Conservation (phyloP, 2,329 filamentous ascomycete genomes). For the Madurella fahalii region DNA sequence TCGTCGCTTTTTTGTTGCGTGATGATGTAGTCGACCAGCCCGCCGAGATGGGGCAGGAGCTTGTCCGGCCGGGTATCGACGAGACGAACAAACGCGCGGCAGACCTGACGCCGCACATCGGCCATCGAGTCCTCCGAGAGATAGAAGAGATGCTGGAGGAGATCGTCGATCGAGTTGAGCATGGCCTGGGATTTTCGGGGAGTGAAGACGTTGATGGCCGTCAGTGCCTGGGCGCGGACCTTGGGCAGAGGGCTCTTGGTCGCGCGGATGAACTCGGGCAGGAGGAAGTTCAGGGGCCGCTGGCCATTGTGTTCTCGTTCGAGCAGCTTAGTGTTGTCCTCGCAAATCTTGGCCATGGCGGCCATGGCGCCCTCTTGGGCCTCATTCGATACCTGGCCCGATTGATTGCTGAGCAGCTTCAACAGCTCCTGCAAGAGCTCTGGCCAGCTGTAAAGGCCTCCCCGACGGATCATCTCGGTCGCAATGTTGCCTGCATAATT, state of each 20-base stretch:
- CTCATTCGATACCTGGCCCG: constrained; percentile 62
- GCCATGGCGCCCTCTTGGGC: constrained; percentile 92
- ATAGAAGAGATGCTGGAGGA: constrained; percentile 78
- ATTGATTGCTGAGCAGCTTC: constrained; percentile 68
- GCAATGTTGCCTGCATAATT: constrained; percentile 90
- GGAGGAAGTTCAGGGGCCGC: constrained; percentile 78
- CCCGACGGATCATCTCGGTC: constrained; percentile 81
- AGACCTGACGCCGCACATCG: constrained; percentile 88
- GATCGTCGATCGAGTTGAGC: constrained; percentile 71
- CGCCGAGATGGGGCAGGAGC: constrained; percentile 80
- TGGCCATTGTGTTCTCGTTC: constrained; percentile 86
- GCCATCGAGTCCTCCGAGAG: constrained; percentile 71
- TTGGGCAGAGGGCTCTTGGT: constrained; percentile 71
- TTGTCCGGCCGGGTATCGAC: constrained; percentile 89
- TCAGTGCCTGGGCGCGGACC: constrained; percentile 75
- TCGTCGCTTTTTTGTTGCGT: constrained; percentile 83
- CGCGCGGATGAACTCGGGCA: constrained; percentile 86
- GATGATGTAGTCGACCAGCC: constrained; percentile 89
- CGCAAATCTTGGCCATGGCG: constrained; percentile 90
- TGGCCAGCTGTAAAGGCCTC: constrained; percentile 86
- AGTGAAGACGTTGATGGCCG: constrained; percentile 87
- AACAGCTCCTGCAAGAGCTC: constrained; percentile 82
- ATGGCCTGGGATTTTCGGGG: constrained; percentile 79
- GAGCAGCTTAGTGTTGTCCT: constrained; percentile 84
- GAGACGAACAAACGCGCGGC: constrained; percentile 85